Percentiles rank a stretch among this genome's conserved stretches.
phyloP scores from a whole-genome alignment of 805 yeast genomes.

The Monosporozyma unispora region DNA sequence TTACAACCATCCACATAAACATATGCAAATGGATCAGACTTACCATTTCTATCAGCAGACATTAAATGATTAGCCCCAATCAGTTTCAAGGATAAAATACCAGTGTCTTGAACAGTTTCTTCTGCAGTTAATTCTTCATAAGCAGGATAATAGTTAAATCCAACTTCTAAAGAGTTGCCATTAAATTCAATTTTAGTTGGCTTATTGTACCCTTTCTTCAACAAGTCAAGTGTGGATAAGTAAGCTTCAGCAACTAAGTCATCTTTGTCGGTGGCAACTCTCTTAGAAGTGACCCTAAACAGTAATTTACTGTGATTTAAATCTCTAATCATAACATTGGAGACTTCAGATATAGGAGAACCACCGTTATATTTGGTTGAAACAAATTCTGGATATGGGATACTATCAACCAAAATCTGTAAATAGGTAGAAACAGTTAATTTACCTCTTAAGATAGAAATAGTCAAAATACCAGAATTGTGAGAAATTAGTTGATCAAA shows the following conservation, averaged over 20 bases:
- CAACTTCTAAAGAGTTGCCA: conserved; percentile 36
- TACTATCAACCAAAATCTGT: conserved; percentile 59
- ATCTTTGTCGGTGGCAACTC: conserved; percentile 37
- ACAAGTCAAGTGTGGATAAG: conserved; percentile 44
- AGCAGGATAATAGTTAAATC: conserved; percentile 55
- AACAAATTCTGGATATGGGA: conserved; percentile 47
- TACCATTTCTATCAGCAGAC: conserved; percentile 64
- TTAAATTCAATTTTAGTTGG: conserved; percentile 41
- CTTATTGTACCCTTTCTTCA: conserved; percentile 39
- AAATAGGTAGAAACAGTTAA: conserved; percentile 41
- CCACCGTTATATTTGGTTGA: conserved; percentile 43
- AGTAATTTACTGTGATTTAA: conserved; percentile 49
- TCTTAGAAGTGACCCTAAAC: conserved; percentile 48
- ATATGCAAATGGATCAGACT: conserved; percentile 61
- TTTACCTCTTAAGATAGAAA: conserved; percentile 44
- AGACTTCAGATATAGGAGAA: conserved; percentile 38
- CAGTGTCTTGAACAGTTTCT: conserved; percentile 64
- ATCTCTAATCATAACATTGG: conserved; percentile 61
- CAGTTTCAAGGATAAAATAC: conserved; percentile 47
- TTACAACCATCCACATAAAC: conserved; percentile 47
- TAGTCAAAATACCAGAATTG: conserved; percentile 54
- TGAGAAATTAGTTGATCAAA: conserved; percentile 42
- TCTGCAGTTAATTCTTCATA: conserved; percentile 42
- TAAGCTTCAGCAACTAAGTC: conserved; percentile 45
- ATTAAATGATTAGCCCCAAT: conserved; percentile 45